Evolutionary conservation across 805 yeast species (phyloP), one percentile per base, ranked within the genome.

Genomic region (Yamadazyma philogaea): DNA sequence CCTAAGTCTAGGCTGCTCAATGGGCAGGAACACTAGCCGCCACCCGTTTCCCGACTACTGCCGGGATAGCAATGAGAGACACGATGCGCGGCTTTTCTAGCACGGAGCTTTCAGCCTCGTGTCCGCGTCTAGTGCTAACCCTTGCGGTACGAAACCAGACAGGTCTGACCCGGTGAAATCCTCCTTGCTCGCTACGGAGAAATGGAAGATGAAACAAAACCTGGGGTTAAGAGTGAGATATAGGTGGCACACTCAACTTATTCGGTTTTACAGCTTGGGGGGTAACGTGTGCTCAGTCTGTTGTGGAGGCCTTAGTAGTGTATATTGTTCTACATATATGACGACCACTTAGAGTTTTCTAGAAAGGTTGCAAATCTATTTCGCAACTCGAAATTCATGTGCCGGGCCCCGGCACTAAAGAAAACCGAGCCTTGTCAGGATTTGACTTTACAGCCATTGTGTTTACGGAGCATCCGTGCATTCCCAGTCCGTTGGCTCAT

Each of bases 401-500:
- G 28, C 28, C 12, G 10, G n/a, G 12, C 28, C 28, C 28, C n/a
- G 28, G 12, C n/a, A 24, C 28, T 11, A 7, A 7, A 5, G 12
- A n/a, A n/a, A 11, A 5, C 28, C 28, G 3, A n/a, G 12, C 10
- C 28, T 24, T n/a, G 3, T 24, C 4, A 11, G 28, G 28, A 11
- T 11, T 24, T 24, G 10, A 7, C 10, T 4, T 24, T 24, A n/a
- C 37, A 21, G 18, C 14, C 19, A n/a, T 19, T n/a, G 16, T 20
- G 17, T 34, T 39, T 45, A 59, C 16, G 82, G 79, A 18, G 78
- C 79, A 50, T 77, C 77, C 3, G 83, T 78, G 44, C 84, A 81
- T 54, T 82, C 88, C 88, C 88, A 83, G 52, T 82, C 88, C 1
- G 87, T 81, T 8, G 87, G 87, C 46, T 81, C 87, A 50, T 83